phyloP scores from a whole-genome alignment of 2,329 filamentous ascomycete species.

The Cladosporium sp. region DNA sequence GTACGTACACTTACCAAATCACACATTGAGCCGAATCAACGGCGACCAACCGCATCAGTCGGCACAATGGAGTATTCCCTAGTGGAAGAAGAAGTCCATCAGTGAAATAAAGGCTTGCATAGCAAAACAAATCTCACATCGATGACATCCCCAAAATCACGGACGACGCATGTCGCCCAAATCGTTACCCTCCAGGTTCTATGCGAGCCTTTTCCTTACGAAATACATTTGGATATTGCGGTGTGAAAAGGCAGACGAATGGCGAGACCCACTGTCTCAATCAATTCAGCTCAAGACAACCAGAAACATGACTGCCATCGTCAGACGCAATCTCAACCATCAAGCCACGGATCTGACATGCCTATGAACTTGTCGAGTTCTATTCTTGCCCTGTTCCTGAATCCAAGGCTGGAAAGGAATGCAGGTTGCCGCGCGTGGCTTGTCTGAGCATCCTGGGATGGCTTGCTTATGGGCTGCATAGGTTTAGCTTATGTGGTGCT shows the following conservation, averaged over 20 bases:
- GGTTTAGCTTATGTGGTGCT: neutral
- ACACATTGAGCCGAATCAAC: neutral
- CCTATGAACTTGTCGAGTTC: neutral
- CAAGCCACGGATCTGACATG: neutral
- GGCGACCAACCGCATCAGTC: neutral
- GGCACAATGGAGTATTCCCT: neutral
- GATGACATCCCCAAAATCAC: too few relatives aligned
- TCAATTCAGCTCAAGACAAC: neutral
- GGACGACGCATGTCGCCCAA: too few relatives aligned
- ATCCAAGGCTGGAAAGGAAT: neutral
- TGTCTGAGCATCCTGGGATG: neutral
- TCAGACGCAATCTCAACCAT: neutral
- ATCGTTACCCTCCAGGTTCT: neutral
- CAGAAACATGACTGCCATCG: neutral
- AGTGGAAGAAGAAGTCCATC: neutral
- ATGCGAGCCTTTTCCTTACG: too few relatives aligned
- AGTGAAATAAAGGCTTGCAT: neutral
- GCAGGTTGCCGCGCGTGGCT: neutral
- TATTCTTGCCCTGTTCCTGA: neutral
- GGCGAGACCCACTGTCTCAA: neutral
- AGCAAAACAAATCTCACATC: too few relatives aligned
- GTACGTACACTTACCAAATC: neutral
- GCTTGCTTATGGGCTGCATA: neutral
- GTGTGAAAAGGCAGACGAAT: neutral
- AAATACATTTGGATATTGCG: neutral